These are phyloP conservation scores for Porogramme epimiltina DNA, from an alignment of 1,284 basidiomycete species.

Conservation along the genomic window DNA sequence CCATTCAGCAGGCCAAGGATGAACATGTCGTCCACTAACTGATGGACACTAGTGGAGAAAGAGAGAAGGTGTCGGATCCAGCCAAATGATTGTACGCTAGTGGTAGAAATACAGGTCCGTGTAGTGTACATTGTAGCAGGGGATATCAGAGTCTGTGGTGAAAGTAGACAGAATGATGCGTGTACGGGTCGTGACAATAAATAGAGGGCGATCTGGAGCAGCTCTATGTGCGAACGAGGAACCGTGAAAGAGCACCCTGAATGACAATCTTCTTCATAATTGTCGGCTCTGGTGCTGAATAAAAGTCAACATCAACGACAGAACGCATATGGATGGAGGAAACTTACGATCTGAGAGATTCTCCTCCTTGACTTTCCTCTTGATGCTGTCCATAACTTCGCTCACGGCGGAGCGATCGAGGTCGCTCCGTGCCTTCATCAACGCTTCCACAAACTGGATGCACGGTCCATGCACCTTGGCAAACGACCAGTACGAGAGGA, in stretches of 20 bases:
- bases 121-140: conserved; percentile 19
- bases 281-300: conserved; percentile 70
- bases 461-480: conserved; percentile 96
- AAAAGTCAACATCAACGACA: conserved; percentile 6
- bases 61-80: background rate
- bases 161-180: conserved; percentile 2
- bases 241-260: conserved; percentile 70
- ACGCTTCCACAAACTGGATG: conserved; percentile 85
- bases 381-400: conserved; percentile 94
- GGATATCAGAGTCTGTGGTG: conserved; percentile 8
- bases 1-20: conserved; percentile 22
- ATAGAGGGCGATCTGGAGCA: background rate
- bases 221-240: conserved; percentile 22
- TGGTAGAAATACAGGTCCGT: conserved; percentile 17
- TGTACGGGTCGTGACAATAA: conserved; percentile 2
- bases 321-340: background rate
- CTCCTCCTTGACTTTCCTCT: conserved; percentile 91
- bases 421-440: conserved; percentile 91
- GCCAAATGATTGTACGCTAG: background rate
- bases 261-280: conserved; percentile 86
- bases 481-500: conserved; percentile 95
- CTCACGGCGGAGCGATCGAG: conserved; percentile 85
- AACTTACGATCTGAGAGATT: conserved; percentile 80
- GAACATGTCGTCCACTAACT: conserved; percentile 3
- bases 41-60: conserved; percentile 1